Evolutionary conservation across 331 rosid species (phyloP).

Genomic region (Erythrophleum ivorense): DNA sequence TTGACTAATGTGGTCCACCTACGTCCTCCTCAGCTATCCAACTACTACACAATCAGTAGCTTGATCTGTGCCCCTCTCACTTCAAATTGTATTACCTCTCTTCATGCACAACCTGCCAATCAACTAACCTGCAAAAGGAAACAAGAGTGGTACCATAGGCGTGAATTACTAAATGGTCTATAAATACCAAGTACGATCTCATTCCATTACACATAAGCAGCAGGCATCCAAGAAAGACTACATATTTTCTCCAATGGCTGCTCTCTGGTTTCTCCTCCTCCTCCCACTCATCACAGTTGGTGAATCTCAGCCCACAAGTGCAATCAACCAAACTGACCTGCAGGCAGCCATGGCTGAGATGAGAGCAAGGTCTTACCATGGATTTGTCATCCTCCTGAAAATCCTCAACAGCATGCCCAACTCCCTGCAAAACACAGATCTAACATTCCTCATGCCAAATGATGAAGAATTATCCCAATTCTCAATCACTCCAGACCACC

Average conservation of each 20-base stretch:
- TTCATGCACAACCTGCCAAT: conserved; percentile 41
- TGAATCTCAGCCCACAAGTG: conserved; percentile 42
- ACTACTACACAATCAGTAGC: too few relatives aligned
- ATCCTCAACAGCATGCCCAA: conserved; percentile 52
- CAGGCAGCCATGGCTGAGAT: conserved; percentile 60
- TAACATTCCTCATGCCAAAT: conserved; percentile 65
- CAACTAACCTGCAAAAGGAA: conserved; percentile 39
- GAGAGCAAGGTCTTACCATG: conserved; percentile 58
- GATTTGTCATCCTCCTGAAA: conserved; percentile 66
- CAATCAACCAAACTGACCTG: conserved; percentile 56
- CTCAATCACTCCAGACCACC: conserved; percentile 40
- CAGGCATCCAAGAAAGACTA: conserved; percentile 25
- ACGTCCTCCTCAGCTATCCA: too few relatives aligned
- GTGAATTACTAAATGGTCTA: conserved; percentile 23
- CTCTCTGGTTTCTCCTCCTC: conserved; percentile 53
- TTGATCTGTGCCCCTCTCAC: not conserved
- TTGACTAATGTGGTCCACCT: too few relatives aligned
- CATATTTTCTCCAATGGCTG: conserved; percentile 44
- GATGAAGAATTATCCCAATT: conserved; percentile 56
- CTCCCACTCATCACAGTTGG: conserved; percentile 44
- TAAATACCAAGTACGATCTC: conserved; percentile 27
- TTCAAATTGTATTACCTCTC: not conserved
- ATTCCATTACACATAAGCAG: conserved; percentile 30
- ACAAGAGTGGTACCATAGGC: conserved; percentile 23
- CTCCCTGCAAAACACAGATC: conserved; percentile 41